Percentiles rank a stretch among this genome's conserved stretches.
These are phyloP conservation scores for Colletotrichum chlorophyti DNA, from an alignment of 2,329 filamentous ascomycete species.

Conservation along the genomic window DNA sequence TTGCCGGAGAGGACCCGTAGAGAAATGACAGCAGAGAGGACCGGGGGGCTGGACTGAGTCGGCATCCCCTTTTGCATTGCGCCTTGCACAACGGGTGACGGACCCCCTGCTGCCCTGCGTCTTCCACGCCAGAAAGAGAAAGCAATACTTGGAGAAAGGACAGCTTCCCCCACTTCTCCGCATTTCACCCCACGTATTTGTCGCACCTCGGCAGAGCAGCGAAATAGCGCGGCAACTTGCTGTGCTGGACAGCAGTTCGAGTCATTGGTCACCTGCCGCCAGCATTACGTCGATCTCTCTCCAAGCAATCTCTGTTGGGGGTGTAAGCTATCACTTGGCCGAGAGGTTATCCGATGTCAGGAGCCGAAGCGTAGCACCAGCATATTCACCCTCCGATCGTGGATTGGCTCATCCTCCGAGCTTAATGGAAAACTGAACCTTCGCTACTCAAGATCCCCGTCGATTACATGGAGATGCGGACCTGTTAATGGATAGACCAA, in stretches of 20 bases:
- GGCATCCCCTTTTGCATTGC: slow-evolving; percentile 19
- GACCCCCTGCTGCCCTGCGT: slow-evolving; percentile 12
- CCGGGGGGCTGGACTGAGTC: slow-evolving; percentile 15
- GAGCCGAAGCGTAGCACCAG: slow-evolving; percentile 19
- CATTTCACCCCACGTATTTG: slow-evolving; percentile 21
- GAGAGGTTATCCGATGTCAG: slow-evolving; percentile 12
- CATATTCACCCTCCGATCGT: neutral
- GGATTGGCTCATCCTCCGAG: neutral
- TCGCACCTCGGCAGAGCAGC: slow-evolving; percentile 18
- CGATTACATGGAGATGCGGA: neutral
- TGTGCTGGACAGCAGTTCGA: neutral
- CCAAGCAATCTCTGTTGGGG: neutral
- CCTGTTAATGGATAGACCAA: neutral
- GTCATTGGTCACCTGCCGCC: neutral
- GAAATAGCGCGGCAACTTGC: slow-evolving; percentile 21
- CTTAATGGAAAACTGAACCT: slow-evolving; percentile 2
- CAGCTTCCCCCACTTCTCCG: slow-evolving; percentile 26
- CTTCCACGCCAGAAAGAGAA: slow-evolving; percentile 2
- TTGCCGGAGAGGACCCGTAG: neutral
- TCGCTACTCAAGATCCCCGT: slow-evolving; percentile 21
- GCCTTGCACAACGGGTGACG: slow-evolving; percentile 12
- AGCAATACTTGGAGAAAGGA: slow-evolving; percentile 22
- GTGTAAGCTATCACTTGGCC: neutral
- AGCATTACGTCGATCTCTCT: neutral
- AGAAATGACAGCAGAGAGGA: slow-evolving; percentile 8